Evolutionary conservation across 208 protist species (phyloP).

Genomic region (Sergeia podlipaevii): DNA sequence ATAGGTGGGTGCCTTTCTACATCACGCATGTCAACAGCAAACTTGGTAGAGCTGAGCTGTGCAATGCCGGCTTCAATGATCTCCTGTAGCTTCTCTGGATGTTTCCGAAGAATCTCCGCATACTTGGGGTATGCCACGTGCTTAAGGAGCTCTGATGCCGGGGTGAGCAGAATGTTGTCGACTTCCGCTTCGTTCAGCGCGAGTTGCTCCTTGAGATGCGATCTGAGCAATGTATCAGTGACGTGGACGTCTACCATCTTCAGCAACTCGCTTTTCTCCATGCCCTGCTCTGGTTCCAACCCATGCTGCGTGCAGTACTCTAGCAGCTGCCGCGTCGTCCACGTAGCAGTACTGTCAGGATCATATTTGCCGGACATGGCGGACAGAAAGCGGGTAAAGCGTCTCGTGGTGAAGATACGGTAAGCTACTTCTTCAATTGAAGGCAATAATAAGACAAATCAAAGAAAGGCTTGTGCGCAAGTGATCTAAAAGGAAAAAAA

Average conservation of each 20-base stretch:
- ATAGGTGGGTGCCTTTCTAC: slow-evolving; percentile 23
- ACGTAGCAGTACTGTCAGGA: slow-evolving; percentile 38
- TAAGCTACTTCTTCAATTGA: too few relatives aligned
- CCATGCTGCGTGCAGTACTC: slow-evolving; percentile 27
- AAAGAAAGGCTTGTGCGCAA: too few relatives aligned
- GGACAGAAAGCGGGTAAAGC: too few relatives aligned
- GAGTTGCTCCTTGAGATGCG: slow-evolving; percentile 11
- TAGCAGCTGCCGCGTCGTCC: slow-evolving; percentile 35
- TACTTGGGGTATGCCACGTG: slow-evolving; percentile 21
- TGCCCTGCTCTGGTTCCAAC: slow-evolving; percentile 18
- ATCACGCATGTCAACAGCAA: slow-evolving; percentile 9
- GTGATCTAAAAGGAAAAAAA: too few relatives aligned
- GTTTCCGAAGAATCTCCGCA: slow-evolving; percentile 21
- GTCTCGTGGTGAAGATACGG: too few relatives aligned
- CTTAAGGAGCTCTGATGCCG: slow-evolving; percentile 16
- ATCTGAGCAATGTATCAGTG: slow-evolving; percentile 10
- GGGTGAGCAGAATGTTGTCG: slow-evolving; percentile 12
- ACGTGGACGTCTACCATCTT: slow-evolving; percentile 26
- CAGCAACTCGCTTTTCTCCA: slow-evolving; percentile 23
- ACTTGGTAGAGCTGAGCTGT: slow-evolving; percentile 13
- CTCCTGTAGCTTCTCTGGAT: slow-evolving; percentile 27
- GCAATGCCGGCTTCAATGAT: slow-evolving; percentile 38
- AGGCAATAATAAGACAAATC: too few relatives aligned
- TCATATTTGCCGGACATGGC: slow-evolving; percentile 13
- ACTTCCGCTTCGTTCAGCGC: slow-evolving; percentile 6